Evolutionary conservation across 1,284 basidiomycete species (phyloP), one percentile per base, ranked within the genome.

Genomic region (Ceratobasidium theobromae): DNA sequence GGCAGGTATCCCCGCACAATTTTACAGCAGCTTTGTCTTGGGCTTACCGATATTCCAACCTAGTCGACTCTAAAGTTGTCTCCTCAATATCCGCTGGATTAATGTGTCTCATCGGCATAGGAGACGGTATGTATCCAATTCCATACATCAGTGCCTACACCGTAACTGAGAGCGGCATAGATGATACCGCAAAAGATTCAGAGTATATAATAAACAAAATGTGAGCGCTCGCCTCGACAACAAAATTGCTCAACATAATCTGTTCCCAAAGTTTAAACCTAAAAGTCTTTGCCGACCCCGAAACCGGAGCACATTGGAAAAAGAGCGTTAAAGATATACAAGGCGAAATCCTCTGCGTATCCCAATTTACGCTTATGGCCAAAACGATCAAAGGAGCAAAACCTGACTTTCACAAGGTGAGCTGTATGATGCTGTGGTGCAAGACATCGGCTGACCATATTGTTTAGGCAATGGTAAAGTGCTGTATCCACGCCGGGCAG

Each of bases 391-490:
- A 94, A 76, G 93, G 92, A 21, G 87, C 82, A 72, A 93, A 94
- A 73, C 93, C 89, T 40, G 93, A 95, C 75, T 96, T 95, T 75
- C 93, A 95, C 3, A 95, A 95, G 93, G 92, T 90, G 69, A 51
- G 78, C 74, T 21, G 9, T 54, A 33, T 46, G 43, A 12, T 67
- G 57, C 27, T 4, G 6, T 30, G 25, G 16, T 16, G 6, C 25
- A 16, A 52, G 30, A 30, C 46, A n/a, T 48, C 46, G 46, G 14
- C 49, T 40, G 49, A 49, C 48, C 55, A 43, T 51, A 53, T 43
- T 68, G 21, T 28, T 8, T 16, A 65, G 51, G 52, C 52, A 65
- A 53, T 60, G 58, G 49, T 53, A 33, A 35, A 18, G 38, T 9
- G 62, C 51, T 35, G 30, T 35, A 27, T 53, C 45, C 12, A 43